Evolutionary conservation across 805 yeast genomes (phyloP), one percentile per base, ranked within the genome.

Genomic region (Tetrapisispora arboricola): DNA sequence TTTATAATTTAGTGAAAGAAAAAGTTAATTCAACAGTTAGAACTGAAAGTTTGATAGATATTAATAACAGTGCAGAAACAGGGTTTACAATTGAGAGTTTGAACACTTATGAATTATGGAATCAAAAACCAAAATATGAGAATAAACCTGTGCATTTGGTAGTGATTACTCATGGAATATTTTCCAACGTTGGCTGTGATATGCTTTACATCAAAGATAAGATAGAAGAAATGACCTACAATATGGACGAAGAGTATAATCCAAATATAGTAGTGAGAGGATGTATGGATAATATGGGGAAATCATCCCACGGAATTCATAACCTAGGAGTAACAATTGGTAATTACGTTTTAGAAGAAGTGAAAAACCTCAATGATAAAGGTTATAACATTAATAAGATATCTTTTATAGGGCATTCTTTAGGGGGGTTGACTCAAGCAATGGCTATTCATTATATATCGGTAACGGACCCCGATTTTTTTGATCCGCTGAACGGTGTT

Each of bases 391-490:
- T 85, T 7, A 60, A 62, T 11, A 76, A 76, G 50, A 76, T 90
- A 4, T 90, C 97, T 2, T 88, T 92, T 53, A 67, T 92, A 17
- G 95, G 92, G 1, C 98, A 92, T 61, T 90, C 97, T 0, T 65
- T 92, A 20, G 98, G 98, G 15, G 98, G 98, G 0, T 74, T 84
- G 15, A 83, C 83, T 9, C 96, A 90, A 63, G 77, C 94, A 0
- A 90, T 84, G 70, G 94, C 97, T 1, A 68, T 92, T 31, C 92
- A 90, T 2, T 82, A 86, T 55, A 71, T 92, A 5, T 42, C 69
- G 12, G 57, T 64, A 8, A 57, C 74, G 43, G 70, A 78, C 44
- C 94, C 95, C 0, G 71, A 75, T 51, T 76, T 87, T 49, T 87
- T 90, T 54, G 58, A 72, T 13, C 43, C 46, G 13, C 21, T 24